A percentile compares a stretch with the other conserved stretches of the same genome.
Conservation (phyloP, 106 monocot species). For the Acorus gramineus region DNA sequence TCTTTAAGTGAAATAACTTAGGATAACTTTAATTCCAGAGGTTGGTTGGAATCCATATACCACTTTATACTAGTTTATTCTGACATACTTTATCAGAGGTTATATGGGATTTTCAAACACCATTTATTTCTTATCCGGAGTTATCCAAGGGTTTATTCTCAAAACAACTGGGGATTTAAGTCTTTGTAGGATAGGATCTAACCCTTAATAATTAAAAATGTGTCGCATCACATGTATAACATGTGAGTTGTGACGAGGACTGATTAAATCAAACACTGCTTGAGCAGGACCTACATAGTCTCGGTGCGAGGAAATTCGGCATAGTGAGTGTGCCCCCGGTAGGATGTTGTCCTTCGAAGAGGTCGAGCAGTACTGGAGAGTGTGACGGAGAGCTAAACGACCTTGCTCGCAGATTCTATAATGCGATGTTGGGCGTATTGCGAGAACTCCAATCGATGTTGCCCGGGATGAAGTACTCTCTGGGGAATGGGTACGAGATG, state of each 20-base stretch:
- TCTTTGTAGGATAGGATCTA: too few relatives aligned
- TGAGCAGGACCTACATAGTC: slow-evolving; percentile 14
- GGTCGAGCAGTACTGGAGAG: slow-evolving; percentile 1
- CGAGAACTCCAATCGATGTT: slow-evolving; percentile 9
- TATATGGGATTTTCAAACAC: too few relatives aligned
- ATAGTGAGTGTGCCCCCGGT: slow-evolving; percentile 12
- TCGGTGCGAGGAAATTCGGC: slow-evolving; percentile 32
- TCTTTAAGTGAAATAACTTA: too few relatives aligned
- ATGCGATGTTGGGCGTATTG: slow-evolving; percentile 2
- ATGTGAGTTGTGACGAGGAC: not conserved
- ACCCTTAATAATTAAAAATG: too few relatives aligned
- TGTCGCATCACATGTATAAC: too few relatives aligned
- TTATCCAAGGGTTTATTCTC: too few relatives aligned
- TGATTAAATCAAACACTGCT: not conserved
- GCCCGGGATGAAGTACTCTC: slow-evolving; percentile 26
- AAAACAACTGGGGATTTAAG: too few relatives aligned
- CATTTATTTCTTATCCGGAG: too few relatives aligned
- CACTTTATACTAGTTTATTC: too few relatives aligned
- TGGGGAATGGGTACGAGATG: slow-evolving; percentile 13
- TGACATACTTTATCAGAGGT: too few relatives aligned
- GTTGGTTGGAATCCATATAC: too few relatives aligned
- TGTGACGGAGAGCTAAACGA: slow-evolving; percentile 20
- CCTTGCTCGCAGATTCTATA: slow-evolving; percentile 14
- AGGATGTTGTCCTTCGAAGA: slow-evolving; percentile 26
- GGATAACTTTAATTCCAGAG: too few relatives aligned